Percentiles rank a stretch among this genome's conserved stretches.
Conservation (phyloP, 2,329 filamentous ascomycete genomes). For the Hypoxylon sp. region DNA sequence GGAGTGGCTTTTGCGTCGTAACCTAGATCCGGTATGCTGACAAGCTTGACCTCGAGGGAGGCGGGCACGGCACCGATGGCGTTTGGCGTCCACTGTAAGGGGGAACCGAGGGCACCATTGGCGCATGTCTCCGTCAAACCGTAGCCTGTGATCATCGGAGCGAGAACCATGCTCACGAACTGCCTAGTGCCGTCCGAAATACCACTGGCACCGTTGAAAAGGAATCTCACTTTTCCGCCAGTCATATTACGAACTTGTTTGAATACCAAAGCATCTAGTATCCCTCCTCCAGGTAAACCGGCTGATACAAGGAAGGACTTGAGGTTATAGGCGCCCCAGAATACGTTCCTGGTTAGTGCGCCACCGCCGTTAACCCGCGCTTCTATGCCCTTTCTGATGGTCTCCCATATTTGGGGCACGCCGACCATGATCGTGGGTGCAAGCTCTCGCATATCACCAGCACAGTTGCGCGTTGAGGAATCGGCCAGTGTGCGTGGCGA, state of each 20-base stretch:
- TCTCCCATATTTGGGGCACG: conserved; percentile 97
- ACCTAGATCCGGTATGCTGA: conserved; percentile 89
- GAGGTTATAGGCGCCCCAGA: conserved; percentile 74
- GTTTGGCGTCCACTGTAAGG: conserved; percentile 83
- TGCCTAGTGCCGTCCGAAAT: conserved; percentile 88
- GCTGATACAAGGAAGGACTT: conserved; percentile 71
- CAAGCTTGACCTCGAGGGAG: conserved; percentile 88
- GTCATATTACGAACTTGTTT: conserved; percentile 92
- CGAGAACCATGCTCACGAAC: conserved; percentile 92
- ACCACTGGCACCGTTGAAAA: conserved; percentile 94
- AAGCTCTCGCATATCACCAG: conserved; percentile 93
- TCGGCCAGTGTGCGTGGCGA: conserved; percentile 91
- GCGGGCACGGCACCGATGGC: conserved; percentile 84
- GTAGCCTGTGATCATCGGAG: conserved; percentile 95
- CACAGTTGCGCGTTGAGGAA: conserved; percentile 86
- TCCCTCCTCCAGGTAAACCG: conserved; percentile 73
- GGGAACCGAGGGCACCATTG: conserved; percentile 85
- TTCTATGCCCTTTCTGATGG: conserved; percentile 93
- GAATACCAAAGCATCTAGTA: conserved; percentile 89
- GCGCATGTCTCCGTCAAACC: conserved; percentile 94
- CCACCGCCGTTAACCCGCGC: conserved; percentile 80
- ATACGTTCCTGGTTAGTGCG: conserved; percentile 79
- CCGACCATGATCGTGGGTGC: conserved; percentile 90
- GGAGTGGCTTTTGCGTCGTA: conserved; percentile 81
- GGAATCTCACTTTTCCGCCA: conserved; percentile 87